Conservation (phyloP, 176 grass and related monocot genomes). For the Carex scoparia region DNA sequence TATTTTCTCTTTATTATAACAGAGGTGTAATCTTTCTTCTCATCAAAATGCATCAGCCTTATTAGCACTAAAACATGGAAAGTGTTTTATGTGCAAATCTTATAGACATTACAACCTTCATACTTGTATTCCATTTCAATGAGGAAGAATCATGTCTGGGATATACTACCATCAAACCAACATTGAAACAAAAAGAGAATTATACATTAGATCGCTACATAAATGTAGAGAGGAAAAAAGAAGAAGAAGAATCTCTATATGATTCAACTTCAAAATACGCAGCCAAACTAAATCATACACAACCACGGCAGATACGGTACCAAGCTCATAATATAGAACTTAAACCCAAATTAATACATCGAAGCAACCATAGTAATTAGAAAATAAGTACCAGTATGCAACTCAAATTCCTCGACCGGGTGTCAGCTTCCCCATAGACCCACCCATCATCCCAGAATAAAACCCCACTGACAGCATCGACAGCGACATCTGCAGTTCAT, state of each 20-base stretch:
- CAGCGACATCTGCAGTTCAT: constrained; percentile 17
- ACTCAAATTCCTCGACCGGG: background rate
- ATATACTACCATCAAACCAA: background rate
- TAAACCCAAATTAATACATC: background rate
- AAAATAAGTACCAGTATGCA: background rate
- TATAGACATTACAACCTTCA: background rate
- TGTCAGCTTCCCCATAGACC: background rate
- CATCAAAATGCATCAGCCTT: background rate
- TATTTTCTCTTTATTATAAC: background rate
- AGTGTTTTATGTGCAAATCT: background rate
- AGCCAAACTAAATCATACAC: background rate
- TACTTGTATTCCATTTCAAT: background rate
- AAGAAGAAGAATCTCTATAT: background rate
- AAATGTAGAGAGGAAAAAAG: background rate
- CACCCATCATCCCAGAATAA: constrained; percentile 16
- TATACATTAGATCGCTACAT: background rate
- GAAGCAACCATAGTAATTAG: background rate
- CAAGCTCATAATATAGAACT: background rate
- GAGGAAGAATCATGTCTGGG: background rate
- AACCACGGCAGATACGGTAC: no score
- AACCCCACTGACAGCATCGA: constrained; percentile 18
- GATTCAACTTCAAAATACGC: background rate
- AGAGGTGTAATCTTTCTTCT: background rate
- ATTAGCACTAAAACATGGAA: background rate
- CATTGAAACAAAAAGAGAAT: background rate